Percentiles rank a stretch among this genome's conserved stretches.
Conservation (phyloP, 148 eudicot genomes). For the Linanthus parryae region DNA sequence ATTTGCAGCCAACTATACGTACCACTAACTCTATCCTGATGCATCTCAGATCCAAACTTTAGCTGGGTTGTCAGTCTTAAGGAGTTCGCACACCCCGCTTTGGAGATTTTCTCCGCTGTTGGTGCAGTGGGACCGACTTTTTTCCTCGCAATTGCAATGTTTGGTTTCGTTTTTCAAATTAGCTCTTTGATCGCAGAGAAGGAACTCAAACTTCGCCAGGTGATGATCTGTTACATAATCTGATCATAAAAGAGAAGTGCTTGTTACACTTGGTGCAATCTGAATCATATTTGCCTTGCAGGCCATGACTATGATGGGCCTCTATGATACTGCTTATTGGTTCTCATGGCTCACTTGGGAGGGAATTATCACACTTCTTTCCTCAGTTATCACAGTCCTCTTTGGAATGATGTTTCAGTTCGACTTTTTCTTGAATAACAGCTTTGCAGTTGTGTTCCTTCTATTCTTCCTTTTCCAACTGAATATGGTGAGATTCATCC, state of each 20-base stretch:
- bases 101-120: conserved; percentile 35
- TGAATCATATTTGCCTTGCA: conserved; percentile 20
- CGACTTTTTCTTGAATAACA: conserved; percentile 70
- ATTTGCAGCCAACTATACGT: background rate
- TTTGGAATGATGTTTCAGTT: conserved; percentile 86
- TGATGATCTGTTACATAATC: conserved; percentile 10
- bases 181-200: conserved; percentile 66
- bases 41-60: conserved; percentile 53
- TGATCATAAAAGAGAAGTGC: background rate
- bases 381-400: conserved; percentile 58
- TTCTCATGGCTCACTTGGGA: conserved; percentile 87
- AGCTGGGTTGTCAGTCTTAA: conserved; percentile 72
- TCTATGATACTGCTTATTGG: conserved; percentile 94
- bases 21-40: background rate
- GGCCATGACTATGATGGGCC: conserved; percentile 97
- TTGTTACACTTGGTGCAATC: background rate
- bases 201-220: conserved; percentile 92
- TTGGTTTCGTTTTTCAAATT: conserved; percentile 73
- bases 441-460: conserved; percentile 58
- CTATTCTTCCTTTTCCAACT: conserved; percentile 78
- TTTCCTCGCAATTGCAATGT: conserved; percentile 75
- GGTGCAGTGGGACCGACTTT: conserved; percentile 59
- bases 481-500: conserved; percentile 53
- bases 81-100: conserved; percentile 70
- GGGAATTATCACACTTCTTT: conserved; percentile 40